Evolutionary conservation across 345 rosid species (phyloP).

Genomic region (Hevea brasiliensis): DNA sequence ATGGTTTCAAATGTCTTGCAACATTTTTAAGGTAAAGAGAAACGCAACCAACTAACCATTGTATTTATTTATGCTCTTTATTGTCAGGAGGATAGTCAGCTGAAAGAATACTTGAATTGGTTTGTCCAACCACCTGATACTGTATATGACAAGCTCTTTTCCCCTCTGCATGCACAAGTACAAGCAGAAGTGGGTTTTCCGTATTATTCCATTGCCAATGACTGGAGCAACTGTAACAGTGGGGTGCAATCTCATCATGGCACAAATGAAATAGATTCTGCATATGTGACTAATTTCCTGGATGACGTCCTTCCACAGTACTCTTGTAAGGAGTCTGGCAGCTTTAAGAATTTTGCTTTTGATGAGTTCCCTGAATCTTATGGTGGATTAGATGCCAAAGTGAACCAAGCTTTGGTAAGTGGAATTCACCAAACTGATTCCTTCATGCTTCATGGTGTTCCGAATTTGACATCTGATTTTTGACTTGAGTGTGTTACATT

Average conservation of each 20-base stretch:
- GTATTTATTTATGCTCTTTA: background rate
- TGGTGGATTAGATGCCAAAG: background rate
- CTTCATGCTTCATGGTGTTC: background rate
- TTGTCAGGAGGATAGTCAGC: conserved; percentile 28
- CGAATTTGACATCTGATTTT: background rate
- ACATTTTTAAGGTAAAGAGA: background rate
- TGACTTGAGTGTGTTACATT: background rate
- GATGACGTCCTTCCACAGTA: conserved; percentile 37
- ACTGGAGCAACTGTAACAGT: conserved; percentile 9
- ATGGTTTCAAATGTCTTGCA: background rate
- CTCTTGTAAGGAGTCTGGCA: conserved; percentile 8
- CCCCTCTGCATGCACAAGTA: conserved; percentile 45
- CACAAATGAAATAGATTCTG: conserved; percentile 39
- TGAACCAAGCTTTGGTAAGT: conserved; percentile 29
- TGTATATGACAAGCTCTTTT: conserved; percentile 36
- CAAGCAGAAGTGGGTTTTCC: conserved; percentile 41
- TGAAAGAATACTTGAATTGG: conserved; percentile 29
- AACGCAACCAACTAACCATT: background rate
- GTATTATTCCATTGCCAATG: conserved; percentile 23
- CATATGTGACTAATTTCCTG: conserved; percentile 38
- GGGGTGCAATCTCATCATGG: conserved; percentile 25
- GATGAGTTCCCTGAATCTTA: background rate
- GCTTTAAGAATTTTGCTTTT: conserved; percentile 3
- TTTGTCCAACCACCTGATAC: conserved; percentile 27
- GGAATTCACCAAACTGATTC: conserved; percentile 4